Conservation (phyloP, 192 early-diverging fungal species). For the Chytriomyces sp. region DNA sequence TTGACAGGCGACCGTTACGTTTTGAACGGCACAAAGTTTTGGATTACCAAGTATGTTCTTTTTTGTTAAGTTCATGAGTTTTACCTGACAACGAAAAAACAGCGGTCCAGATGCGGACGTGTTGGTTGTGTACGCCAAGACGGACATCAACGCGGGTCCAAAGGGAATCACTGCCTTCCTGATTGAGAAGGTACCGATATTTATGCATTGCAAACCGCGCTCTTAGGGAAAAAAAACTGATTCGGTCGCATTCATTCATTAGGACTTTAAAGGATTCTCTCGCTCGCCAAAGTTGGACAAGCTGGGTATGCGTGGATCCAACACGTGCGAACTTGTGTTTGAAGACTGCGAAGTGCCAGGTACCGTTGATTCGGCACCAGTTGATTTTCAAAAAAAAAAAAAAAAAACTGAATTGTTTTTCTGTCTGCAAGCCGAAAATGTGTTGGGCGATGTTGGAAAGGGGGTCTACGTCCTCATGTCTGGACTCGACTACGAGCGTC, state of each 20-base stretch:
- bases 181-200: constrained; percentile 72
- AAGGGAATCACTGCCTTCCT: constrained; percentile 95
- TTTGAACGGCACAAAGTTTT: constrained; percentile 90
- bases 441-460: constrained; percentile 79
- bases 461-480: constrained; percentile 97
- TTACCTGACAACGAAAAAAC: neutral
- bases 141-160: constrained; percentile 75
- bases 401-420: neutral
- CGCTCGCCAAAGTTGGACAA: constrained; percentile 91
- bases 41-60: constrained; percentile 83
- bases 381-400: no score
- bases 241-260: constrained; percentile 6
- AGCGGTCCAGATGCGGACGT: constrained; percentile 79
- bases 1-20: constrained; percentile 71
- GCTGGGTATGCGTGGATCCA: constrained; percentile 94
- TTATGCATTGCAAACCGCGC: neutral
- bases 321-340: constrained; percentile 94
- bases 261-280: constrained; percentile 83
- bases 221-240: neutral
- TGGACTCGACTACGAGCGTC: constrained; percentile 87
- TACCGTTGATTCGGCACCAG: no score
- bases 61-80: neutral
- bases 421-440: constrained; percentile 67
- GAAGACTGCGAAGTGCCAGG: constrained; percentile 90
- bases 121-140: constrained; percentile 93